These are phyloP conservation scores for Eimeria maxima DNA, from an alignment of 169 alveolate genomes.

Conservation along the genomic window DNA sequence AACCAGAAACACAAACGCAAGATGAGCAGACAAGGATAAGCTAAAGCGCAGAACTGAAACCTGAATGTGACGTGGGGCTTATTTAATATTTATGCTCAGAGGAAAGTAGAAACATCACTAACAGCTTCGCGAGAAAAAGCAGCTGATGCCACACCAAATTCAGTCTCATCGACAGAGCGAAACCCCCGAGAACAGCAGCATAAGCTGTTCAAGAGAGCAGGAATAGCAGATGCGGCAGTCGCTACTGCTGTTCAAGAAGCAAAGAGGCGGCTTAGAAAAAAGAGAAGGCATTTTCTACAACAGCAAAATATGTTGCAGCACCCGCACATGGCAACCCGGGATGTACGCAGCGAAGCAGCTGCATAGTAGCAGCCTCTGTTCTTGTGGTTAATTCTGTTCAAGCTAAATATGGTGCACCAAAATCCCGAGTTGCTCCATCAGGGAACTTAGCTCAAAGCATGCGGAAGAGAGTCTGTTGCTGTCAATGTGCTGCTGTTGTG, in stretches of 20 bases:
- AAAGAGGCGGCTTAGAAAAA: slow-evolving; percentile 50
- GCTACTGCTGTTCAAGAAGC: slow-evolving; percentile 55
- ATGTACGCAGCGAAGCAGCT: slow-evolving; percentile 58
- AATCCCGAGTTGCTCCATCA: not conserved
- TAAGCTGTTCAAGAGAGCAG: not conserved
- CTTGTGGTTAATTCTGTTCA: slow-evolving; percentile 26
- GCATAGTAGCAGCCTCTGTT: slow-evolving; percentile 22
- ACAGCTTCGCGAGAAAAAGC: slow-evolving; percentile 9
- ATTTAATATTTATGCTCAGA: slow-evolving; percentile 57
- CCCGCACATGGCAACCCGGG: slow-evolving; percentile 58
- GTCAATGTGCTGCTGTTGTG: not conserved
- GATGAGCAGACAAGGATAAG: not conserved
- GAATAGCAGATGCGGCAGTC: slow-evolving; percentile 35
- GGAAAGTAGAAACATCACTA: slow-evolving; percentile 19
- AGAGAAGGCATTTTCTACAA: not conserved
- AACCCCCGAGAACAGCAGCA: slow-evolving; percentile 23
- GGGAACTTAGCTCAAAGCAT: not conserved
- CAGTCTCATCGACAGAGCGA: not conserved
- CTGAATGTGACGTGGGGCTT: not conserved
- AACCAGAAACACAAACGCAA: not conserved
- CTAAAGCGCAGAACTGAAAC: slow-evolving; percentile 8
- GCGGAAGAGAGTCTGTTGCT: not conserved
- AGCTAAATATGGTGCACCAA: not conserved
- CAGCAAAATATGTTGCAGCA: slow-evolving; percentile 49
- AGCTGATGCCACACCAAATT: slow-evolving; percentile 1